These are phyloP conservation scores for Sporothrix inflata DNA, from an alignment of 2,329 filamentous ascomycete species.

Conservation along the genomic window DNA sequence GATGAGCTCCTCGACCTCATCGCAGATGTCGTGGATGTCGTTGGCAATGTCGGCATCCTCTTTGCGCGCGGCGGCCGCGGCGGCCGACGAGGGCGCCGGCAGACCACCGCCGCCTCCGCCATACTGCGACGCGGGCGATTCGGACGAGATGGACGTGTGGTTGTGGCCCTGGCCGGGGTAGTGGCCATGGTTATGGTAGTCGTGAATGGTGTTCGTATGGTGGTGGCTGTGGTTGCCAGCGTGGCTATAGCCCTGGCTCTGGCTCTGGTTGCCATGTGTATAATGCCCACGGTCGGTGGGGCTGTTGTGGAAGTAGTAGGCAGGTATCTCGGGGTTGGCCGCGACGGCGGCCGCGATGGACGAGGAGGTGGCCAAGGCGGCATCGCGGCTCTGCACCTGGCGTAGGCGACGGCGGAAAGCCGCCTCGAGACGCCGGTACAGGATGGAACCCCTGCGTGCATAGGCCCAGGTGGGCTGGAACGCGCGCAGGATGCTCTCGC, in stretches of 20 bases:
- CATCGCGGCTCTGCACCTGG: slow-evolving; percentile 15
- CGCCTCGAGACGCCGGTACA: slow-evolving; percentile 21
- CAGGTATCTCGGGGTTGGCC: slow-evolving; percentile 2
- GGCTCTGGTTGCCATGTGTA: background rate
- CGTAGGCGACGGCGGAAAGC: slow-evolving; percentile 18
- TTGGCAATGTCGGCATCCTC: slow-evolving; percentile 8
- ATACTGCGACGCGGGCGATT: background rate
- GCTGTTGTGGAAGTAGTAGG: slow-evolving; percentile 5
- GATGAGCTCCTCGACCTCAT: slow-evolving; percentile 29
- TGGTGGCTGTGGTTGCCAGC: background rate
- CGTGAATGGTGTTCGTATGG: background rate
- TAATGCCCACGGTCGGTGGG: background rate
- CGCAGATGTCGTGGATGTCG: slow-evolving; percentile 29
- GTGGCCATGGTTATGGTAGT: background rate
- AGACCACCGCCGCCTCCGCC: background rate
- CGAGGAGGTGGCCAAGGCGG: background rate
- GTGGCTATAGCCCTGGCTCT: background rate
- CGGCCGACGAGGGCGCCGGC: background rate
- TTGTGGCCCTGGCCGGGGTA: background rate
- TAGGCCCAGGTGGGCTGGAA: slow-evolving; percentile 25
- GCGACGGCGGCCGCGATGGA: background rate
- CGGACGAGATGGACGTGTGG: background rate
- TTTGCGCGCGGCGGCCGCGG: background rate
- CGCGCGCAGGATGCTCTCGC: slow-evolving; percentile 22
- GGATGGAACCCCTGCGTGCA: slow-evolving; percentile 16